Evolutionary conservation across 2,329 filamentous ascomycete genomes (phyloP).

Genomic region (Neopestalotiopsis sp.): DNA sequence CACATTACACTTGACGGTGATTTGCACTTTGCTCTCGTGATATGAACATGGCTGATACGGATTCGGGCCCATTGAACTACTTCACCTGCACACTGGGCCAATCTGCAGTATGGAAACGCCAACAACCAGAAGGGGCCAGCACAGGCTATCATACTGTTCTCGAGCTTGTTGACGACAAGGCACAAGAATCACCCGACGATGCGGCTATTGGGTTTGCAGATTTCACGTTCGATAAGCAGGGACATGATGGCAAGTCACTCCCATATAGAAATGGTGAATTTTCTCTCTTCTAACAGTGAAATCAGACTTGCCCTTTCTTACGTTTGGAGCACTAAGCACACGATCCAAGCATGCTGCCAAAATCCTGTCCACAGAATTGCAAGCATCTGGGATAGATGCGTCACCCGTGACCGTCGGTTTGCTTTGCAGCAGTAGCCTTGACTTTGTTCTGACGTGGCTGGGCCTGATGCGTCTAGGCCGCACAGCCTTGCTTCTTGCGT

Average conservation of each 20-base stretch:
- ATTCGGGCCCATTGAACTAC: constrained; percentile 48
- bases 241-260: not conserved
- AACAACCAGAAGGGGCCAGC: constrained; percentile 23
- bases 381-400: not conserved
- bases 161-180: constrained; percentile 56
- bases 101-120: constrained; percentile 44
- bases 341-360: constrained; percentile 42
- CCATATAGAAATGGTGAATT: too few relatives aligned
- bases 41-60: not conserved
- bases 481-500: constrained; percentile 63
- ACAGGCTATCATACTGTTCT: constrained; percentile 51
- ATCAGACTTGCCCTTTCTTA: constrained; percentile 23
- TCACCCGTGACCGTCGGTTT: constrained; percentile 48
- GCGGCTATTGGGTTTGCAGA: constrained; percentile 58
- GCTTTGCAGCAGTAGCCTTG: constrained; percentile 59
- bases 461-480: constrained; percentile 61
- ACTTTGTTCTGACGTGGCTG: constrained; percentile 66
- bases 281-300: not conserved
- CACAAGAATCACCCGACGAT: constrained; percentile 38
- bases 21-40: not conserved
- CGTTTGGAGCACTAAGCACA: constrained; percentile 35
- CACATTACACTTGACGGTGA: not conserved
- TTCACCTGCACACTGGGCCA: constrained; percentile 68
- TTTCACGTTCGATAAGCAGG: constrained; percentile 12
- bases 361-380: constrained; percentile 21